phyloP scores from a whole-genome alignment of 2,329 filamentous ascomycete genomes.

The Hypoxylon sp. region DNA sequence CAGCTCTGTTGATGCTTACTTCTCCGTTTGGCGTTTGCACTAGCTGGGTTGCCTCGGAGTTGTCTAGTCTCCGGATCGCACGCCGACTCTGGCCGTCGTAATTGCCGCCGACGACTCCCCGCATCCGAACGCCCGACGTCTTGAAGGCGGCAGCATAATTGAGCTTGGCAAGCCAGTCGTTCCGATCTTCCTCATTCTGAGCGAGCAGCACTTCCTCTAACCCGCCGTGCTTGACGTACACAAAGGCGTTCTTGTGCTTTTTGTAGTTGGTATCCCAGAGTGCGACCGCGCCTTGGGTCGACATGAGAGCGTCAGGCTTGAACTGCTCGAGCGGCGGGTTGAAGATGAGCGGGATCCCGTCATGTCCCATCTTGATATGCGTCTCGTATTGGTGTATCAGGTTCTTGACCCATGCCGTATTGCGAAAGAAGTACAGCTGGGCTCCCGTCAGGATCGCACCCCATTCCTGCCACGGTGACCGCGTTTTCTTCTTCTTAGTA shows the following conservation, averaged over 20 bases:
- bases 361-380: conserved; percentile 79
- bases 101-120: conserved; percentile 82
- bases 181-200: conserved; percentile 89
- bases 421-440: conserved; percentile 95
- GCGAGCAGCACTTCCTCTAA: conserved; percentile 91
- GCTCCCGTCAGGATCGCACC: conserved; percentile 96
- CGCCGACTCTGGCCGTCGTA: conserved; percentile 83
- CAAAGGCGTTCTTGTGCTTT: conserved; percentile 94
- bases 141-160: conserved; percentile 97
- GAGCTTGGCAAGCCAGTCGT: conserved; percentile 94
- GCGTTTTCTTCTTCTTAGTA: conserved; percentile 87
- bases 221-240: conserved; percentile 86
- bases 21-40: conserved; percentile 77
- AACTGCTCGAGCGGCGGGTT: conserved; percentile 89
- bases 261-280: conserved; percentile 86
- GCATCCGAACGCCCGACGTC: conserved; percentile 88
- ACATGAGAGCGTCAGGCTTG: conserved; percentile 92
- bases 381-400: conserved; percentile 87
- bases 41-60: conserved; percentile 64
- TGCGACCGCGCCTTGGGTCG: conserved; percentile 90
- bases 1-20: conserved; percentile 74
- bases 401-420: conserved; percentile 89
- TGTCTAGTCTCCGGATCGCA: conserved; percentile 75
- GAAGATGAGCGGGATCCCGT: conserved; percentile 82
- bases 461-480: conserved; percentile 99